These are phyloP conservation scores for Tephrocybe sp. DNA, from an alignment of 768 basidiomycete genomes.

Conservation along the genomic window DNA sequence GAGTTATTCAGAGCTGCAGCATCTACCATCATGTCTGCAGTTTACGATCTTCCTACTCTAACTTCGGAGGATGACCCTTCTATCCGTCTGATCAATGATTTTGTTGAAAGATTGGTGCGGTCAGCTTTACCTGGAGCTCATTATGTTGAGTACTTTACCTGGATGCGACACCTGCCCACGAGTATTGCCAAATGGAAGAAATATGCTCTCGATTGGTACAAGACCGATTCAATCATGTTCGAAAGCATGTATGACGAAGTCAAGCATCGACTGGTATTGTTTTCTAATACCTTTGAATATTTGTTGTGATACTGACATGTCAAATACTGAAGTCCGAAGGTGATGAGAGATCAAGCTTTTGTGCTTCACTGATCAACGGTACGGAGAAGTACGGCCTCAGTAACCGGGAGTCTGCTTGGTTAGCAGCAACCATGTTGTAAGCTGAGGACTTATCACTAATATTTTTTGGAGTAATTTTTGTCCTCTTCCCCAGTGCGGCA, in stretches of 20 bases:
- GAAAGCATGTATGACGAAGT: conserved; percentile 16
- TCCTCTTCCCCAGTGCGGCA: conserved; percentile 3
- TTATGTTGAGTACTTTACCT: conserved; percentile 36
- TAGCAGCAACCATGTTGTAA: conserved; percentile 17
- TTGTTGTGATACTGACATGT: not conserved
- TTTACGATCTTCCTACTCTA: conserved; percentile 18
- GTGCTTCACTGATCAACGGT: not conserved
- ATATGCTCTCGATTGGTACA: conserved; percentile 16
- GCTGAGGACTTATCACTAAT: not conserved
- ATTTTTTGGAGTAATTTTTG: not conserved
- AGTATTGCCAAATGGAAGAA: conserved; percentile 30
- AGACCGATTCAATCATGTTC: conserved; percentile 25
- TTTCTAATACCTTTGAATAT: not conserved
- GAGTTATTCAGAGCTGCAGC: conserved; percentile 12
- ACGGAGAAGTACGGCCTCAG: conserved; percentile 15
- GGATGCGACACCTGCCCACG: conserved; percentile 29
- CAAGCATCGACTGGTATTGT: not conserved
- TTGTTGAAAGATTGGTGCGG: conserved; percentile 23
- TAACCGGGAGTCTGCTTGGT: conserved; percentile 12
- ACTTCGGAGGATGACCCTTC: conserved; percentile 10
- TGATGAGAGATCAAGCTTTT: conserved; percentile 5
- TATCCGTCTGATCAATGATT: conserved; percentile 17
- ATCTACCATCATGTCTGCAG: conserved; percentile 14
- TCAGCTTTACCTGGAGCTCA: conserved; percentile 36
- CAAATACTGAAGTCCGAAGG: not conserved